A percentile compares a stretch with the other conserved stretches of the same genome.
Conservation (phyloP, 345 rosid species). For the Salix dunnii region DNA sequence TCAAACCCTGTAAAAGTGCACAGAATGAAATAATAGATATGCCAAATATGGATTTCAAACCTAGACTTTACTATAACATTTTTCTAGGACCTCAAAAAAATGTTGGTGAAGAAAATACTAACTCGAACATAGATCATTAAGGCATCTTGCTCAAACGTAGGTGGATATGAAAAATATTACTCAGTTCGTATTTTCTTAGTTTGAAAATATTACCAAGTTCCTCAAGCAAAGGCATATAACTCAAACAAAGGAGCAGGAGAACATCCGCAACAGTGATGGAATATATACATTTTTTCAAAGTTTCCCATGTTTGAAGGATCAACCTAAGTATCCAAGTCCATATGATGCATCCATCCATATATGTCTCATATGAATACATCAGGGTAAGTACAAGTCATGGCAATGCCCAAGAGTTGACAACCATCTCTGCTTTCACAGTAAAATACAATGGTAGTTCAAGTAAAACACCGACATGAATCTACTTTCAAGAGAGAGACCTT, state of each 20-base stretch:
- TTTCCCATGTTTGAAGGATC: background rate
- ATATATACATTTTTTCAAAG: background rate
- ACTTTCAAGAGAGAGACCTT: background rate
- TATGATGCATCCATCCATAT: too few relatives aligned
- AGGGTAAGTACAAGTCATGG: too few relatives aligned
- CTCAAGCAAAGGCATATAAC: too few relatives aligned
- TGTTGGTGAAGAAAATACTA: background rate
- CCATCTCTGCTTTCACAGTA: background rate
- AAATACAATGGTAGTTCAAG: background rate
- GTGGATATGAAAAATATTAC: too few relatives aligned
- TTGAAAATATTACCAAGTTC: too few relatives aligned
- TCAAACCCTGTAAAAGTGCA: background rate
- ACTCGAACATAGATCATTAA: background rate
- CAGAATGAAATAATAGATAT: background rate
- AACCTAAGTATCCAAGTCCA: background rate
- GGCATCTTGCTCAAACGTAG: background rate
- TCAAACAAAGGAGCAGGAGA: background rate
- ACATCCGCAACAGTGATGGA: background rate
- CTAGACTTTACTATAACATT: background rate
- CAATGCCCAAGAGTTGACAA: background rate
- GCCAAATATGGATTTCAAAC: background rate
- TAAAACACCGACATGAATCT: background rate
- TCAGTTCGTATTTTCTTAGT: too few relatives aligned
- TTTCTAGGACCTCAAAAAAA: background rate
- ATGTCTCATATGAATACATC: background rate